Percentiles rank a stretch among this genome's conserved stretches.
Evolutionary conservation across 1,284 basidiomycete genomes (phyloP).

Genomic region (Heterobasidion irregulare): DNA sequence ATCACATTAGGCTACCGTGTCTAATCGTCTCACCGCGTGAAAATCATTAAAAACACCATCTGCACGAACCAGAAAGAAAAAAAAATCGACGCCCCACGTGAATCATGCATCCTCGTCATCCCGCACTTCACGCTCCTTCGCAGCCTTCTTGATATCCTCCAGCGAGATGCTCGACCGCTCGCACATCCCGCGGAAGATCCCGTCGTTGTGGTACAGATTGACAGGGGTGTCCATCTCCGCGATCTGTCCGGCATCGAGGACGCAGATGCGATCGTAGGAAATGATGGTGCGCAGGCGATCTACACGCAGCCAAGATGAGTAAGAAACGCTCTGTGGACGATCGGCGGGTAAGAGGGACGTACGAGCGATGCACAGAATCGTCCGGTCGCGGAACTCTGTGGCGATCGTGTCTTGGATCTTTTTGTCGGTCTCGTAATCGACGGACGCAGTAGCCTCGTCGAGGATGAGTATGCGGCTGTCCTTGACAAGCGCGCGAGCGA

Average conservation of each 20-base stretch:
- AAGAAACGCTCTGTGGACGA: too few species aligned
- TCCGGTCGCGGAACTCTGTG: constrained; percentile 72
- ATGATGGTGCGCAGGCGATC: constrained; percentile 75
- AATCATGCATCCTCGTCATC: constrained; percentile 1
- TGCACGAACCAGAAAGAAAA: background rate
- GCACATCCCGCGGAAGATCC: constrained; percentile 66
- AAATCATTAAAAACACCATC: background rate
- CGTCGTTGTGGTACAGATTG: constrained; percentile 43
- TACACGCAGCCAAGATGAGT: too few species aligned
- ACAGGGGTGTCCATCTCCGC: constrained; percentile 69
- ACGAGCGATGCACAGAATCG: constrained; percentile 77
- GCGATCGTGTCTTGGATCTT: constrained; percentile 86
- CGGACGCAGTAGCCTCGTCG: constrained; percentile 76
- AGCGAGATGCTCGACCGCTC: constrained; percentile 47
- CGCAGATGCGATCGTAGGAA: constrained; percentile 69
- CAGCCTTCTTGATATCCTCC: constrained; percentile 34
- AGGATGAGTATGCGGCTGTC: constrained; percentile 71
- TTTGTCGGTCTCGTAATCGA: constrained; percentile 78
- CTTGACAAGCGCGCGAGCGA: constrained; percentile 78
- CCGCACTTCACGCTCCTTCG: constrained; percentile 6
- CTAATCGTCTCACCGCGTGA: background rate
- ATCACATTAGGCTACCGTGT: background rate
- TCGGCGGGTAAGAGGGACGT: constrained; percentile 16
- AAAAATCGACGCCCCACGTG: background rate
- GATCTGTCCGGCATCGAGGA: constrained; percentile 64